These are phyloP conservation scores for Myrmaecium sp. DNA, from an alignment of 2,329 filamentous ascomycete species.

Conservation along the genomic window DNA sequence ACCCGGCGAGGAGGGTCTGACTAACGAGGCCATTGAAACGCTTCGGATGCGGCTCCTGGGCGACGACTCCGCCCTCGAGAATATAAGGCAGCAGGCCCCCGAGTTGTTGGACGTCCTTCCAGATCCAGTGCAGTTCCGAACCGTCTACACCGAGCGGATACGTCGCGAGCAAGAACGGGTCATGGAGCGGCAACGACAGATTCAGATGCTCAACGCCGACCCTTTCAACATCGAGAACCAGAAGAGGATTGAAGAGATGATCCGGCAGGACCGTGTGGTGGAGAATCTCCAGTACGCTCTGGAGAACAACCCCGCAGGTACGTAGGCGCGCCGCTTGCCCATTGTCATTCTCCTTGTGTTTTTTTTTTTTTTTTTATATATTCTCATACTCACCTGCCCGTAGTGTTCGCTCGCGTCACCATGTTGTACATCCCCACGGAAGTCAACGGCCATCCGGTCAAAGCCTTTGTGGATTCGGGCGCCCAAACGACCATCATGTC, in stretches of 20 bases:
- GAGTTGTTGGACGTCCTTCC: constrained; percentile 62
- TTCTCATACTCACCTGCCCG: constrained; percentile 5
- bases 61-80: constrained; percentile 53
- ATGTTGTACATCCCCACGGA: constrained; percentile 95
- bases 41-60: constrained; percentile 70
- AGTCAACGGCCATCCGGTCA: constrained; percentile 82
- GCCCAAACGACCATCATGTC: constrained; percentile 99
- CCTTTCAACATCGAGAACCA: constrained; percentile 90
- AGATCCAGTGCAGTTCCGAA: constrained; percentile 58
- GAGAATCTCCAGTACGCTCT: constrained; percentile 94
- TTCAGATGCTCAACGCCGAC: constrained; percentile 75
- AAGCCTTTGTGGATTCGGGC: constrained; percentile 92
- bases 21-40: constrained; percentile 48
- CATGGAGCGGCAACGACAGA: constrained; percentile 62
- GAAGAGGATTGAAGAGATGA: constrained; percentile 87
- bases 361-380: constrained; percentile 1
- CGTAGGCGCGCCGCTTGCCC: constrained; percentile 19
- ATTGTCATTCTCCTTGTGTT: constrained; percentile 3
- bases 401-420: constrained; percentile 85
- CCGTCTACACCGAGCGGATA: constrained; percentile 50
- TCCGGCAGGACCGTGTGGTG: constrained; percentile 82
- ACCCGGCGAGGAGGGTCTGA: constrained; percentile 4
- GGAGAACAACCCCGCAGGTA: constrained; percentile 94
- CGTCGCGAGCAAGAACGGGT: constrained; percentile 48
- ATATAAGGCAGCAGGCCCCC: constrained; percentile 56